A percentile compares a stretch with the other conserved stretches of the same genome.
These are phyloP conservation scores for Cymbopogon flexuosus DNA, from an alignment of 202 grass and related monocot genomes.

Conservation along the genomic window DNA sequence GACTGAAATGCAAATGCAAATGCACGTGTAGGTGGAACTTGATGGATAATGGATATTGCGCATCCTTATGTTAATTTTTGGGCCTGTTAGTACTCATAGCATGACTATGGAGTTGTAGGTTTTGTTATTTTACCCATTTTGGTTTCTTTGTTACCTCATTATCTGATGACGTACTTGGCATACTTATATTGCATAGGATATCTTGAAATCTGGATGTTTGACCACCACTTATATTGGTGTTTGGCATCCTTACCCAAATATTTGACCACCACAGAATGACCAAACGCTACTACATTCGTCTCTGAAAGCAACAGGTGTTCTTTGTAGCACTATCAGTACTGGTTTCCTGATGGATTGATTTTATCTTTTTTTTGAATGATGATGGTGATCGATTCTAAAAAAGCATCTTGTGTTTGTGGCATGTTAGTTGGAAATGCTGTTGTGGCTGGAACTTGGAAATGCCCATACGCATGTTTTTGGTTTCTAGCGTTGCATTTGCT, in stretches of 20 bases:
- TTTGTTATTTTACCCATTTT: conserved; percentile 11
- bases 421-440: background rate
- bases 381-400: background rate
- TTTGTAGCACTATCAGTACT: background rate
- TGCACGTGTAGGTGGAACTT: background rate
- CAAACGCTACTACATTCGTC: background rate
- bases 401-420: background rate
- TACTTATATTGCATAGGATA: background rate
- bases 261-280: too few relatives aligned
- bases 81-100: conserved; percentile 12
- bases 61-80: conserved; percentile 1
- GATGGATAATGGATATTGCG: background rate
- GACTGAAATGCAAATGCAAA: background rate
- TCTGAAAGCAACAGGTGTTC: too few relatives aligned
- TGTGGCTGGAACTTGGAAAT: background rate
- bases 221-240: background rate
- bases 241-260: too few relatives aligned
- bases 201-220: background rate
- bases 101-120: conserved; percentile 1
- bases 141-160: background rate
- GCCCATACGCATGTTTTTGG: background rate
- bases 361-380: background rate
- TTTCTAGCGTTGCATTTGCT: background rate
- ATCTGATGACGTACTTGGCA: background rate
- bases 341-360: background rate